phyloP scores from a whole-genome alignment of 441 rosid genomes.

The Mallotus japonicus region DNA sequence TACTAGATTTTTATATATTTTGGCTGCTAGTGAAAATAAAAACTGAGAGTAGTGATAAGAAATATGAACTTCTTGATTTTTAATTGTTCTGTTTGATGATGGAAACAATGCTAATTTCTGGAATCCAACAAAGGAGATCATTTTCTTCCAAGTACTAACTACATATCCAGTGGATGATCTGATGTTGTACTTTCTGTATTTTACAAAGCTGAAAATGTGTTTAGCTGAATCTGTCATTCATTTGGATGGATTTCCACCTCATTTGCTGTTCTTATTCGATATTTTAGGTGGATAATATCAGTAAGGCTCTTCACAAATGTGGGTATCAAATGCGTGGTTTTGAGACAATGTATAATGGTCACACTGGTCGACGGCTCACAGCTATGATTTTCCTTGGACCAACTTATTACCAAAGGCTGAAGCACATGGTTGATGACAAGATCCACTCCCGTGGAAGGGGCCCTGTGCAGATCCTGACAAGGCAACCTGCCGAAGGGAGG shows the following conservation, averaged over 20 bases:
- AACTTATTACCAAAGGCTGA: constrained; percentile 92
- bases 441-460: constrained; percentile 99
- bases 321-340: constrained; percentile 99
- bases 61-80: background rate
- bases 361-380: constrained; percentile 84
- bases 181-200: background rate
- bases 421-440: constrained; percentile 99
- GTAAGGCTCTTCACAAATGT: constrained; percentile 96
- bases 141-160: too few relatives aligned
- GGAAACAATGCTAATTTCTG: background rate
- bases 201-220: background rate
- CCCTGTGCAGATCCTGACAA: constrained; percentile 88
- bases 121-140: background rate
- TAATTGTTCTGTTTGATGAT: background rate
- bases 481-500: constrained; percentile 98
- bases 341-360: constrained; percentile 98
- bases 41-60: background rate
- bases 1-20: too few relatives aligned
- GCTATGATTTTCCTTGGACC: constrained; percentile 98
- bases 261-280: constrained; percentile 8
- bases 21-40: background rate
- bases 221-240: background rate
- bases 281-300: constrained; percentile 88
- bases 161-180: background rate
- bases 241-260: background rate